Conservation (phyloP, 176 grass and related monocot genomes). For the Carex kokanica region DNA sequence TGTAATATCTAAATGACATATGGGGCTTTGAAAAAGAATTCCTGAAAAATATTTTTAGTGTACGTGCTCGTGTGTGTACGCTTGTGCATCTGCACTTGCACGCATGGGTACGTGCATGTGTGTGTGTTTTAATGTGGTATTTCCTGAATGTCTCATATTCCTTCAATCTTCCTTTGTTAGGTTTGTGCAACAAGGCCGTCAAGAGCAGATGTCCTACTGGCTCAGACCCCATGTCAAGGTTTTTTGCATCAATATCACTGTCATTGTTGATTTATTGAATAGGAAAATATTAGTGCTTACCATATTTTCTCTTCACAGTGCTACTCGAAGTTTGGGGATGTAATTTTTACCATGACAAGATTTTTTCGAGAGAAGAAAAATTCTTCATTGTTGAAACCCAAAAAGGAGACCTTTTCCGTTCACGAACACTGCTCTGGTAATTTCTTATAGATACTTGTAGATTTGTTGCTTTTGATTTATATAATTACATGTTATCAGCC, state of each 20-base stretch:
- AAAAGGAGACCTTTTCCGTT: constrained; percentile 28
- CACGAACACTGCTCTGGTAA: constrained; percentile 26
- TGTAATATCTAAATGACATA: not conserved
- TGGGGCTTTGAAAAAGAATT: not conserved
- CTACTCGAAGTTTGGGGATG: constrained; percentile 86
- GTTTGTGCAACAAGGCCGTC: constrained; percentile 67
- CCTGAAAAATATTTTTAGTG: not conserved
- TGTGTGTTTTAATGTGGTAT: not conserved
- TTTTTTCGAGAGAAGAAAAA: constrained; percentile 82
- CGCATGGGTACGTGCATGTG: not conserved
- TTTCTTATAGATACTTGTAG: constrained; percentile 25
- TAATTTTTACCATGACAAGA: constrained; percentile 64
- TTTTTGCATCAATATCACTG: constrained; percentile 21
- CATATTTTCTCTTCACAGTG: constrained; percentile 45
- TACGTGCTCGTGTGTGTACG: no score
- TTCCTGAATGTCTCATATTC: not conserved
- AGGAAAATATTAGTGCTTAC: not conserved
- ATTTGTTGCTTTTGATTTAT: constrained; percentile 12
- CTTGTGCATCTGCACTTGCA: not conserved
- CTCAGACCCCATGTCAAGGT: constrained; percentile 83
- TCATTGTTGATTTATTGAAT: not conserved
- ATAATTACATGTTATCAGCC: not conserved
- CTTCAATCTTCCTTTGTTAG: constrained; percentile 32
- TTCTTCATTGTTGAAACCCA: constrained; percentile 43
- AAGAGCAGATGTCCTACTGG: constrained; percentile 94